Base-by-base conservation (phyloP, 495 filamentous ascomycete species). In the Pseudomonodictys pantanalensis region DNA sequence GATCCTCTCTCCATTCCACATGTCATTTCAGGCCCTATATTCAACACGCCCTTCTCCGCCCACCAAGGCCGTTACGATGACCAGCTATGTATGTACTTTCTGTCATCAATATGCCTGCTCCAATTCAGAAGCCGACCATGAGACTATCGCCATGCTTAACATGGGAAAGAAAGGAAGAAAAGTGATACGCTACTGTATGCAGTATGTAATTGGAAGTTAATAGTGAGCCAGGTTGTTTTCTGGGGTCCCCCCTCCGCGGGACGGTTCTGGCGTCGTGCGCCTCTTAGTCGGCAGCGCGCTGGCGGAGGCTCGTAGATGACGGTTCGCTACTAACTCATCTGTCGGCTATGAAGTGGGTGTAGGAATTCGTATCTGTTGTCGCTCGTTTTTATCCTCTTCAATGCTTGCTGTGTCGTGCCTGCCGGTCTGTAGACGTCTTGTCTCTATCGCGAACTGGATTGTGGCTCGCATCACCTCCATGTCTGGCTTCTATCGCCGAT, bases 131-230 rank as follows among this genome's bases (percentile, higher is more conserved):
- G 50, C 58, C 30, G 55, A 61, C 58, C 33, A 39, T 54, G 32
- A 62, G 52, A 56, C 54, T 63, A 63, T 52, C 54, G 17, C 54
- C 30, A 52, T 63, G 41, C 53, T 66, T 44, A 66, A 66, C 39
- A 66, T 49, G 62, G 47, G 47, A 62, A 66, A 55, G 38, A 56
- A 50, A 65, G 22, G n/a, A 41, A 61, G 48, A 52, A 51, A 43
- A 56, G 12, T 5, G 33, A 54, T 56, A 56, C 25, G 17, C 18
- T 56, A 56, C 56, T 29, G 39, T 42, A 50, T 51, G 23, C 23
- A 55, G 28, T 56, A 32, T 15, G n/a, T n/a, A 23, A 25, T 8
- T 28, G 30, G n/a, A 18, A 43, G 47, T 52, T 52, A 18, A 39
- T 57, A 50, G 45, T 12, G 32, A 56, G 45, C 20, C 23, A 50